A percentile compares a stretch with the other conserved stretches of the same genome.
phyloP scores from a whole-genome alignment of 805 yeast species.

The Jamesozyma rosinii region DNA sequence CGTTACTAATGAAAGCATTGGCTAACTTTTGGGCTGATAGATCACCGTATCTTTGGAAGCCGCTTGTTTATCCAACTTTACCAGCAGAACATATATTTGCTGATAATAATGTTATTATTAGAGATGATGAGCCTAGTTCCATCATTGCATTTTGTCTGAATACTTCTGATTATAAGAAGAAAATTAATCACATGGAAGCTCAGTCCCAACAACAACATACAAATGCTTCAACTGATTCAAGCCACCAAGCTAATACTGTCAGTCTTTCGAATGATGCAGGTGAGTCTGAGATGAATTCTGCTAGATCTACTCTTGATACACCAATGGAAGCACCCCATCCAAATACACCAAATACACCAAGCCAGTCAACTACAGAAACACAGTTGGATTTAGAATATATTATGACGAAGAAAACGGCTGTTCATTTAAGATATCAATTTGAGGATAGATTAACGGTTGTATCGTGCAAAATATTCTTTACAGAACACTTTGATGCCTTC shows the following conservation, averaged over 20 bases:
- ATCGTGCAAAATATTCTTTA: conserved; percentile 88
- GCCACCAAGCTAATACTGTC: background rate
- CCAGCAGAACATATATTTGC: conserved; percentile 85
- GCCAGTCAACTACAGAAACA: background rate
- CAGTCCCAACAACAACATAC: background rate
- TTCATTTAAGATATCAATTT: conserved; percentile 86
- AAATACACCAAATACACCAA: background rate
- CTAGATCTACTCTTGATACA: background rate
- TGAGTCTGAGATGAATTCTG: background rate
- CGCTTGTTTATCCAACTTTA: conserved; percentile 68
- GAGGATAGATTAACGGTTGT: conserved; percentile 74
- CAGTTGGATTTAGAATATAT: conserved; percentile 44
- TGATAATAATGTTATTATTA: conserved; percentile 83
- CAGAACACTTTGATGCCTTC: conserved; percentile 94
- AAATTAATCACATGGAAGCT: conserved; percentile 2
- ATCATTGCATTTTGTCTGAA: conserved; percentile 86
- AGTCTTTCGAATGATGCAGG: background rate
- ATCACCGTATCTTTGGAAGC: conserved; percentile 91
- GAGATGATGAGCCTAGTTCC: conserved; percentile 96
- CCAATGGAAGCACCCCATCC: background rate
- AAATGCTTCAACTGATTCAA: background rate
- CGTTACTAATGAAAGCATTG: conserved; percentile 71
- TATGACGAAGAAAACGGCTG: conserved; percentile 75
- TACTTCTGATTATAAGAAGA: conserved; percentile 59
- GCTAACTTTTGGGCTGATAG: conserved; percentile 96